Evolutionary conservation across 768 basidiomycete genomes (phyloP), one percentile per base, ranked within the genome.

Genomic region (Collybiopsis luxurians): DNA sequence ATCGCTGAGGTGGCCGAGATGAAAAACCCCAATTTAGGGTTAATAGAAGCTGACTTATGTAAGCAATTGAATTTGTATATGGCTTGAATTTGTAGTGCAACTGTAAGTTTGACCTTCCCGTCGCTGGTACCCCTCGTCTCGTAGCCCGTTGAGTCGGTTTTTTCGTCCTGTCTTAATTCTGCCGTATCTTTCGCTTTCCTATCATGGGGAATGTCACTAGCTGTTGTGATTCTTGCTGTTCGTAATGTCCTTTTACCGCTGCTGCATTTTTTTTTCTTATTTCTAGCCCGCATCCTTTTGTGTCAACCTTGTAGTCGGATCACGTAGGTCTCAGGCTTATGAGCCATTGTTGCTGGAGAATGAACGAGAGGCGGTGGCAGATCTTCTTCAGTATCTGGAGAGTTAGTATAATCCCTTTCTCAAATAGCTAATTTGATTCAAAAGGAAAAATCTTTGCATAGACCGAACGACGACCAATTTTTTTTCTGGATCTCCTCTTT

Each of bases 381-480:
- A 98, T 73, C 78, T 99, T 50, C 82, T 99, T 12, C 95, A 98
- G 70, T 98, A 92, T 68, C 86, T 99, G 60, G 97, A 99, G 78
- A 99, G 96, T 98, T 71, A 63, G 90, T 73, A 53, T 49, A 40
- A 27, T 47, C 31, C 28, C 21, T 30, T 44, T 30, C 36, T 48
- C 45, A 12, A 53, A 44, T 40, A 42, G 34, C 40, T 36, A 34
- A 39, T 24, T 39, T 27, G 40, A 59, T 45, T 58, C 55, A 9
- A 43, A 36, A 31, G 59, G 45, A 53, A 53, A 40, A 40, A 56
- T 60, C 55, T 46, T 51, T 27, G 36, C 26, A n/a, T 70, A 96
- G 96, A 99, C 82, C 92, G 97, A 63, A 89, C 91, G 2, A 95
- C 93, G 7, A 98, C 97, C 74, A 98, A 99, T 77, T 99, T 99